These are phyloP conservation scores for Thelephora terrestris DNA, from an alignment of 1,284 basidiomycete genomes.

Conservation along the genomic window DNA sequence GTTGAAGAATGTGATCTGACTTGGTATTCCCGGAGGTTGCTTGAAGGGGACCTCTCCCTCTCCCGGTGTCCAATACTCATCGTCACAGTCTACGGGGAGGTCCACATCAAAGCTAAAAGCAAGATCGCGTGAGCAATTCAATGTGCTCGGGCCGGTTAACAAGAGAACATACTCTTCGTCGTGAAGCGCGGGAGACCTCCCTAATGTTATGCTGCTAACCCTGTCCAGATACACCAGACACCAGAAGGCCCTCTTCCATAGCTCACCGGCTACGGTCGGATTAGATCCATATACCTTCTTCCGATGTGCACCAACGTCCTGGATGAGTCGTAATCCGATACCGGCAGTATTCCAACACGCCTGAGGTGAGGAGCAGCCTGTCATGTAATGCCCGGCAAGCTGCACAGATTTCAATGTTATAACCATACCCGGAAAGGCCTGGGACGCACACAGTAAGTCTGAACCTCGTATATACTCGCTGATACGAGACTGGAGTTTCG, in stretches of 20 bases:
- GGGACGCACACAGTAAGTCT: constrained; percentile 41
- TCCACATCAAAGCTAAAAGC: constrained; percentile 49
- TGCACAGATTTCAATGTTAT: constrained; percentile 19
- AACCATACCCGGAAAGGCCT: neutral
- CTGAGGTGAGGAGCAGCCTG: constrained; percentile 57
- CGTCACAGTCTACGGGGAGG: constrained; percentile 56
- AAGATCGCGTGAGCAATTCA: neutral
- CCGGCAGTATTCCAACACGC: constrained; percentile 66
- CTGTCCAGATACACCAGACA: constrained; percentile 42
- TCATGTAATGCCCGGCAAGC: constrained; percentile 26
- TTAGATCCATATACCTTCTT: constrained; percentile 31
- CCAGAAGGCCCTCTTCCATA: constrained; percentile 77
- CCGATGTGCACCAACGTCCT: constrained; percentile 60
- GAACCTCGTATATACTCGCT: constrained; percentile 66
- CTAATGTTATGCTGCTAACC: constrained; percentile 43
- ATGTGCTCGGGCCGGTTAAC: neutral
- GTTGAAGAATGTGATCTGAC: constrained; percentile 45
- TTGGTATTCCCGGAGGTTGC: constrained; percentile 44
- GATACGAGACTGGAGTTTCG: constrained; percentile 40
- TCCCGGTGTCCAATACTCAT: constrained; percentile 55
- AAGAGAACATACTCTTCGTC: constrained; percentile 48
- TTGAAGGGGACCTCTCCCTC: constrained; percentile 33
- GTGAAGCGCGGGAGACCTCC: constrained; percentile 54
- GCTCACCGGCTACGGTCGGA: constrained; percentile 45
- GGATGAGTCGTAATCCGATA: constrained; percentile 57